phyloP scores from a whole-genome alignment of 306 rosid genomes.

The Quercus bicolor region DNA sequence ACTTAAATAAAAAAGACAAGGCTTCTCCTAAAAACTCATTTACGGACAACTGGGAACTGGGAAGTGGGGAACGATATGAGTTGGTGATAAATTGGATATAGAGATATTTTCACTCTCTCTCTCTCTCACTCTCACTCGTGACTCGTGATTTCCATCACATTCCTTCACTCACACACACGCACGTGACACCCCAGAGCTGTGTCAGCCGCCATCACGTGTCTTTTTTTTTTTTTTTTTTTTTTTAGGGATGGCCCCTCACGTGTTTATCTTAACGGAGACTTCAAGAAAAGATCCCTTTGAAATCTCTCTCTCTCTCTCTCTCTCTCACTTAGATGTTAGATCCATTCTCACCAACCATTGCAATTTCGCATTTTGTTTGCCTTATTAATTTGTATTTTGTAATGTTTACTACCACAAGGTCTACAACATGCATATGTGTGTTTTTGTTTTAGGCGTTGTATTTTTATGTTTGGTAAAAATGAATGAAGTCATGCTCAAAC shows the following conservation, averaged over 20 bases:
- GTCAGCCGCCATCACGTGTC: slow-evolving; percentile 32
- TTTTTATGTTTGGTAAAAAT: not conserved
- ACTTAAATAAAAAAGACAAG: not conserved
- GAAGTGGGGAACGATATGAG: not conserved
- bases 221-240: not conserved
- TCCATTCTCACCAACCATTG: no score
- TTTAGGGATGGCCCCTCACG: slow-evolving; percentile 26
- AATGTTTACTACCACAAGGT: no score
- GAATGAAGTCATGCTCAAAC: not conserved
- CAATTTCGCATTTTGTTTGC: no score
- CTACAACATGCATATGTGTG: no score
- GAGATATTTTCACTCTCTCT: no score
- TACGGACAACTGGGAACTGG: slow-evolving; percentile 31
- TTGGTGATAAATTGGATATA: not conserved
- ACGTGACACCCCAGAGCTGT: not conserved
- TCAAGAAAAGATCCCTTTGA: slow-evolving; percentile 16
- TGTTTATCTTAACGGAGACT: slow-evolving; percentile 29
- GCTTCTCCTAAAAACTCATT: slow-evolving; percentile 2
- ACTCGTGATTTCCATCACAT: not conserved
- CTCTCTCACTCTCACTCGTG: not conserved
- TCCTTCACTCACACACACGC: no score
- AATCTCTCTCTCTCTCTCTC: no score
- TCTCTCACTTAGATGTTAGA: no score
- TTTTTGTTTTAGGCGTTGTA: not conserved
- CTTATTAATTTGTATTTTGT: no score